Base-by-base conservation (phyloP, 2,329 filamentous ascomycete species). In the Ilyonectria mors-panacis region DNA sequence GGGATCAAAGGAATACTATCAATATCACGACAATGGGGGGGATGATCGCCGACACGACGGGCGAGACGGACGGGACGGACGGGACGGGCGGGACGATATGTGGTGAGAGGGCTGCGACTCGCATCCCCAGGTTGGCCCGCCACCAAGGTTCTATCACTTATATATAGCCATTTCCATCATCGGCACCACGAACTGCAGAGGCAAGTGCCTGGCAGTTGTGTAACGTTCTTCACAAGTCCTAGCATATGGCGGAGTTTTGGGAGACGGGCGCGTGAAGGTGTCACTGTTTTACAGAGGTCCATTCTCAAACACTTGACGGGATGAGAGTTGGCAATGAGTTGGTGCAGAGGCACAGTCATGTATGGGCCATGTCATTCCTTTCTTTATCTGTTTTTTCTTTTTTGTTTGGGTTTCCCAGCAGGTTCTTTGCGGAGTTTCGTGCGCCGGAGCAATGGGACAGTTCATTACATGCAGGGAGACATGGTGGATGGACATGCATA, bases 31-130 rank as follows among this genome's bases (percentile, higher is more conserved):
- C 63, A 75, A 75, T 48, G 77, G 70, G 35, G 74, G 78, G 30
- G 77, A 82, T 62, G 77, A 82, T 62, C 76, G 74, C 62, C 78
- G 78, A 15, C 71, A 77, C 55, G 79, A 83, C 59, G 73, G 75
- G 39, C 76, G 76, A 19, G 80, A 83, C 63, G n/a, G 23, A 26
- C 4, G 23, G n/a, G 79, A 83, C 59, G 73, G 75, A 39, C 76
- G 76, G 19, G 80, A 83, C 63, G n/a, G 76, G 47, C 77, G 77
- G 28, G 80, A 83, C 65, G 79, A 82, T 60, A 84, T 85, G 81
- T 85, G 84, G 84, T 85, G 73, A 84, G 67, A 63, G 56, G 58
- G 55, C 30, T 65, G 12, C 56, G 54, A 48, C 53, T 50, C 28
- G 28, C 47, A 45, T 48, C 23, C 21, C 33, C n/a, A 42, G 56